Base-by-base conservation (phyloP, 768 basidiomycete genomes). In the Sistotremastrum niveocremeum region DNA sequence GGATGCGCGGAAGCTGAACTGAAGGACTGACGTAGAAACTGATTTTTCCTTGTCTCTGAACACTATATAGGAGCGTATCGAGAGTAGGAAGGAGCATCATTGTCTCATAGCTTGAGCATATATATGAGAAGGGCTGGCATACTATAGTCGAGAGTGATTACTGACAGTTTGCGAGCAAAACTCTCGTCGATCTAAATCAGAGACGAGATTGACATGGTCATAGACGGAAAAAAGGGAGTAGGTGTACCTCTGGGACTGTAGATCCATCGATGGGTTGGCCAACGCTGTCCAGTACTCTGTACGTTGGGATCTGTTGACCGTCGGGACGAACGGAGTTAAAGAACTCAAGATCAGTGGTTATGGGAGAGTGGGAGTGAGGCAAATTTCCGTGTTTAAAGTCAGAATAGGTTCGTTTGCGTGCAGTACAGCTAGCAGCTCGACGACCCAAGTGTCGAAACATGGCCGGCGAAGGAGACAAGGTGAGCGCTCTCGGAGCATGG, bases 21-120 rank as follows among this genome's bases (percentile, higher is more conserved):
- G 36, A 40, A 28, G 49, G 20, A 65, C 81, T 55, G 58, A 86
- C 88, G 59, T 88, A 90, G 62, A 89, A 90, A 4, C 84, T 84
- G 53, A 88, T 88, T 62, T 87, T 88, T 30, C 91, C 91, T 61
- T 97, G 91, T 6, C 91, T 76, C 58, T 97, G 91, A 6, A 91
- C 79, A 54, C 91, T 91, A 63, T 90, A 86, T 10, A 97, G 70
- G 34, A 94, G 68, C 52, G 80, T 90, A 65, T 95, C 91, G 59
- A 93, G 65, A 37, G 79, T 77, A 0, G 91, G 91, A 46, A 88
- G 64, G 32, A 86, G 68, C 46, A 75, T 73, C 83, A 88, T 89
- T 47, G 80, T 66, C 60, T 83, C 79, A 55, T 86, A 91, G 50
- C 80, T 79, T 42, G 49, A 41, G 6, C 4, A 37, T 35, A 30